phyloP scores from a whole-genome alignment of 1,284 basidiomycete species.

The Ganoderma multipileum region DNA sequence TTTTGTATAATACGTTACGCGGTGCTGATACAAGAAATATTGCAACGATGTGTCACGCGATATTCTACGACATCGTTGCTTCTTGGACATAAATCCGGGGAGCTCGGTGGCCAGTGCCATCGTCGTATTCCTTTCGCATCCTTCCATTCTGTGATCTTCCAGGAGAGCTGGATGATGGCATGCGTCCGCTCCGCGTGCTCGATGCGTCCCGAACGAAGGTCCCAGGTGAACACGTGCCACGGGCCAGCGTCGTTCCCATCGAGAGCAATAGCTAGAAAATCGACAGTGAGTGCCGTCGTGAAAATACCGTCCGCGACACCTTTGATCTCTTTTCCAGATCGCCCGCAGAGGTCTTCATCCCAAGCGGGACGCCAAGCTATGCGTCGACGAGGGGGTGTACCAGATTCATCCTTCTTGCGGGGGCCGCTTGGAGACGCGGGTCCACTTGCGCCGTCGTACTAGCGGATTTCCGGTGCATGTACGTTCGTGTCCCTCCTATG shows the following conservation, averaged over 20 bases:
- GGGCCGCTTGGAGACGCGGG: background rate
- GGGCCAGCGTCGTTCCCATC: background rate
- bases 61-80: background rate
- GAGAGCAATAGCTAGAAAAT: background rate
- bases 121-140: background rate
- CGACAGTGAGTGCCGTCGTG: background rate
- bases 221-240: background rate
- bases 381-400: background rate
- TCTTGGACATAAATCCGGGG: background rate
- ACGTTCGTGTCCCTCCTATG: background rate
- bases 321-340: background rate
- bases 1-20: background rate
- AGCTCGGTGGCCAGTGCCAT: background rate
- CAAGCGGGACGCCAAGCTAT: background rate
- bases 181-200: background rate
- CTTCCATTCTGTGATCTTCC: background rate
- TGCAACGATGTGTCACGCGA: background rate
- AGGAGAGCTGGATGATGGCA: background rate
- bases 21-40: background rate
- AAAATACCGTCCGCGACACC: background rate
- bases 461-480: background rate
- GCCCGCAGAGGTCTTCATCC: background rate
- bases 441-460: background rate
- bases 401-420: background rate
- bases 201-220: background rate